Evolutionary conservation across 2,329 filamentous ascomycete genomes (phyloP), one percentile per base, ranked within the genome.

Genomic region (Neodidymelliopsis sp.): DNA sequence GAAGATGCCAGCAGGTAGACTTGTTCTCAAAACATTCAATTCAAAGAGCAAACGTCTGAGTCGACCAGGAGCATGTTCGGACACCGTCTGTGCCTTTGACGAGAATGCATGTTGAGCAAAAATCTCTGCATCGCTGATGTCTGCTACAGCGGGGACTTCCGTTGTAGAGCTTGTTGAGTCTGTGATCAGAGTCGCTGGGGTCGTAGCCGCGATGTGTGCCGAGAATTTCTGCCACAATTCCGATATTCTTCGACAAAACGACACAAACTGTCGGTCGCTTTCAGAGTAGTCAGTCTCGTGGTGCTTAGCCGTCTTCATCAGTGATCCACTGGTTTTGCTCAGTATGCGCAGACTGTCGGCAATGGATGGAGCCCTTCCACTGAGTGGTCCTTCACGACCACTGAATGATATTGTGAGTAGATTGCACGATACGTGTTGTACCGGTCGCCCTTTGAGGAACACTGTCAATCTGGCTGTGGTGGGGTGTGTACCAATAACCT

Each of bases 1-100:
- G 47, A 75, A 82, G 16, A 83, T 81, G 3, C 80, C 80, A 7
- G 76, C 73, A 1, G 81, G 80, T 0, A 83, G 70, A 4, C 75
- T 74, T 0, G 76, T 75, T 13, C 71, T 69, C 28, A 84, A 65
- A 1, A 67, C 74, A 1, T 76, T 72, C 7, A 81, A 57, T 45
- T 83, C 79, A 4, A 58, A 65, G 13, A 70, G 56, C 8, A 71
- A 42, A 6, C 74, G 68, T 54, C 76, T 79, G 74, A 82, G 81
- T 3, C 80, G 75, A 24, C 75, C 76, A 3, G 54, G 60, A 1
- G 39, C 56, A 3, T 66, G 53, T 2, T 44, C 28, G 4, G 11
- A 9, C 2, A 65, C 12, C 1, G 45, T 31, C 4, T 38, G 28
- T 4, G 64, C 64, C 10, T 33, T 7, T 2, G 18, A 6, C 1